A percentile compares a stretch with the other conserved stretches of the same genome.
Evolutionary conservation across 2,329 filamentous ascomycete genomes (phyloP).

Genomic region (Emmonsia crescens): DNA sequence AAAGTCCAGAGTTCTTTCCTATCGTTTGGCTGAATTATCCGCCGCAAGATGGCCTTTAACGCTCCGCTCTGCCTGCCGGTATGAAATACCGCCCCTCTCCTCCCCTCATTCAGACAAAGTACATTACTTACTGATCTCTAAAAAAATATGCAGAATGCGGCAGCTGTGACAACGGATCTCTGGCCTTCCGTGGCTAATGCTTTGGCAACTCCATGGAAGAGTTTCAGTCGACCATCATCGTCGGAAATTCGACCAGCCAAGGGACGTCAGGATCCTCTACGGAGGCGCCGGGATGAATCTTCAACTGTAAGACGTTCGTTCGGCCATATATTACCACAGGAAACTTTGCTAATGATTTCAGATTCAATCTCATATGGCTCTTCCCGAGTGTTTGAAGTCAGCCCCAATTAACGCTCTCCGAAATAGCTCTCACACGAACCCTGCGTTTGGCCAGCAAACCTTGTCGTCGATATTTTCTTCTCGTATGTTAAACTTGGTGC

Average conservation of each 20-base stretch:
- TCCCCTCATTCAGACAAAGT: neutral
- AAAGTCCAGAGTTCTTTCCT: neutral
- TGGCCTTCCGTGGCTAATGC: constrained; percentile 35
- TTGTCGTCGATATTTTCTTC: neutral
- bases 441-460: neutral
- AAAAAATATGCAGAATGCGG: constrained; percentile 31
- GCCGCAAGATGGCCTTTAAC: constrained; percentile 41
- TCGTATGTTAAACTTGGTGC: constrained; percentile 4
- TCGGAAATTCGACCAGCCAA: constrained; percentile 5
- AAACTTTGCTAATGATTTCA: neutral
- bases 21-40: constrained; percentile 1
- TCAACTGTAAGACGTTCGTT: constrained; percentile 14
- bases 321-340: neutral
- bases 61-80: constrained; percentile 39
- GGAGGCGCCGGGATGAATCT: constrained; percentile 8
- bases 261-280: neutral
- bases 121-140: neutral
- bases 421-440: constrained; percentile 5
- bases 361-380: constrained; percentile 4
- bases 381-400: constrained; percentile 21
- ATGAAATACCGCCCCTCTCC: constrained; percentile 14
- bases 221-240: constrained; percentile 17
- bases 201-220: constrained; percentile 28
- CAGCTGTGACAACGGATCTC: constrained; percentile 32
- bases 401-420: constrained; percentile 19